Conservation (phyloP, 352 stramenopile species). For the Paralagenidium karlingii region DNA sequence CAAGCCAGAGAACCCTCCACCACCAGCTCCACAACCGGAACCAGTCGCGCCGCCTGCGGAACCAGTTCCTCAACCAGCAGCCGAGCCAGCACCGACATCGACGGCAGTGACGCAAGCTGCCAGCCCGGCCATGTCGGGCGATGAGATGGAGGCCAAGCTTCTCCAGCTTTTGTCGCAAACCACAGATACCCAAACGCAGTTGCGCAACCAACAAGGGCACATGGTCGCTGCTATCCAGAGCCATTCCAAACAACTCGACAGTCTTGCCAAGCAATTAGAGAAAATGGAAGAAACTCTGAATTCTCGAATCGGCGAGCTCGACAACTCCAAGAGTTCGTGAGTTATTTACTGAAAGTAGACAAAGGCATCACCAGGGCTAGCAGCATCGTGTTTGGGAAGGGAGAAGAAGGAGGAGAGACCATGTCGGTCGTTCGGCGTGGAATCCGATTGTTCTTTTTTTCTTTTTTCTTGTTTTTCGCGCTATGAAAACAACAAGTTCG, state of each 20-base stretch:
- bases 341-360: no score
- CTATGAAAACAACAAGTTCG: no score
- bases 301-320: no score
- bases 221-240: conserved; percentile 68
- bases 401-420: no score
- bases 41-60: background rate
- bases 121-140: conserved; percentile 9
- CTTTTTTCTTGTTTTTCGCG: no score
- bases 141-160: conserved; percentile 63
- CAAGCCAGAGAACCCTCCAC: no score
- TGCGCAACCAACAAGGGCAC: conserved; percentile 63
- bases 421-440: no score
- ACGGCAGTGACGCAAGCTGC: conserved; percentile 1
- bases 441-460: no score
- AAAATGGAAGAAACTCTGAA: conserved; percentile 61
- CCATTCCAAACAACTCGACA: conserved; percentile 69
- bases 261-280: conserved; percentile 67
- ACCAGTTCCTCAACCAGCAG: background rate
- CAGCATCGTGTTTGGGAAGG: no score
- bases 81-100: conserved; percentile 1
- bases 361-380: no score
- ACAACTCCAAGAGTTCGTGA: no score
- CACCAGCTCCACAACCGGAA: no score
- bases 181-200: conserved; percentile 65
- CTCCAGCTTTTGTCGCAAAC: conserved; percentile 71